phyloP scores from a whole-genome alignment of 1,139 yeast genomes.

The Candida dubliniensis region DNA sequence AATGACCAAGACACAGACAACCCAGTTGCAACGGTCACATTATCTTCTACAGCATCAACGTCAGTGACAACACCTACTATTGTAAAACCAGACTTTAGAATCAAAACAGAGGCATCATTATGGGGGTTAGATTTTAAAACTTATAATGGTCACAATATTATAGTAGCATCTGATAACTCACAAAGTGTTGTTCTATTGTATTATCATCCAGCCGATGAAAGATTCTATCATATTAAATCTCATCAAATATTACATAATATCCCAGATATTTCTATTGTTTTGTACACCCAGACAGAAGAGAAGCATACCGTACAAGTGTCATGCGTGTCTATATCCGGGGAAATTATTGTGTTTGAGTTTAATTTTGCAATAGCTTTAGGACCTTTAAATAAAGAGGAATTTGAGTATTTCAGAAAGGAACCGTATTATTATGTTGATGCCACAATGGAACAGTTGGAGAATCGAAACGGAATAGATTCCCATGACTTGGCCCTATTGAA shows the following conservation, averaged over 20 bases:
- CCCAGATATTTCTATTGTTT: constrained; percentile 47
- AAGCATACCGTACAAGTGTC: constrained; percentile 27
- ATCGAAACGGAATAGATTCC: constrained; percentile 15
- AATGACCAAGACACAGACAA: constrained; percentile 13
- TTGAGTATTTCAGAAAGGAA: constrained; percentile 16
- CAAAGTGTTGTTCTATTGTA: constrained; percentile 46
- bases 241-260: constrained; percentile 56
- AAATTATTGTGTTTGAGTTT: constrained; percentile 42
- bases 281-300: constrained; percentile 8
- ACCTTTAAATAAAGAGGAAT: constrained; percentile 25
- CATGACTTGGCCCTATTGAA: constrained; percentile 8
- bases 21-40: constrained; percentile 2
- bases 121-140: constrained; percentile 62
- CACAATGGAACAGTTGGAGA: constrained; percentile 28
- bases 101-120: constrained; percentile 48
- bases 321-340: constrained; percentile 52
- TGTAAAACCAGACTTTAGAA: constrained; percentile 34
- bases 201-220: constrained; percentile 25
- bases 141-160: constrained; percentile 30
- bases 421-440: constrained; percentile 30
- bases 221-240: constrained; percentile 36
- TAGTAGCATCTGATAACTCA: constrained; percentile 61
- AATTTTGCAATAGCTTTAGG: constrained; percentile 27
- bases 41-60: neutral
- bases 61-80: neutral